Conservation (phyloP, 1,284 basidiomycete species). For the Sutorius eximius region DNA sequence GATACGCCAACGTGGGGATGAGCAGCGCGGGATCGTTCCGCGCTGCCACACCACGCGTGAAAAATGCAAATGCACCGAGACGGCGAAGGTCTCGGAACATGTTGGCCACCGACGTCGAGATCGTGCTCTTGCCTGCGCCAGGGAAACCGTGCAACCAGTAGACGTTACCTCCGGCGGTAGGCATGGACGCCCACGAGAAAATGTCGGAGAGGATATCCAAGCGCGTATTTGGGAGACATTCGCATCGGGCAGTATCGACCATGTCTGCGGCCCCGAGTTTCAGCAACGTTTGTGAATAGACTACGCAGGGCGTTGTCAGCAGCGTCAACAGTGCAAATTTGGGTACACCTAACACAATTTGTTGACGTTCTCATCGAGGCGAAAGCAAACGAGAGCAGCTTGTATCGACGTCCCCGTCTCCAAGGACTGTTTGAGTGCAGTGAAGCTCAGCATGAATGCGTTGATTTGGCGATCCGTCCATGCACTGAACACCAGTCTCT, state of each 20-base stretch:
- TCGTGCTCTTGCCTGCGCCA: slow-evolving; percentile 35
- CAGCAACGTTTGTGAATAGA: slow-evolving; percentile 19
- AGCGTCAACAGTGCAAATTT: background rate
- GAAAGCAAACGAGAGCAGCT: slow-evolving; percentile 27
- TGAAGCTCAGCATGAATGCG: slow-evolving; percentile 26
- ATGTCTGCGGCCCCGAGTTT: slow-evolving; percentile 32
- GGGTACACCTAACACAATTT: slow-evolving; percentile 22
- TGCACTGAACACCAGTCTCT: slow-evolving; percentile 9
- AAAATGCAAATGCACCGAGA: slow-evolving; percentile 36
- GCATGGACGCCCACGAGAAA: slow-evolving; percentile 25
- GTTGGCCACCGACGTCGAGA: slow-evolving; percentile 33
- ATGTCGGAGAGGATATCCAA: slow-evolving; percentile 31
- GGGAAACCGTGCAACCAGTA: slow-evolving; percentile 37
- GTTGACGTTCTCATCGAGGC: slow-evolving; percentile 30
- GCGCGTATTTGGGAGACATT: slow-evolving; percentile 33
- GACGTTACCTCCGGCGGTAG: slow-evolving; percentile 20
- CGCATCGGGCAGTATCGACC: slow-evolving; percentile 26
- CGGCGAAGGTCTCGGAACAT: slow-evolving; percentile 27
- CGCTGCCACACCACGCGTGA: slow-evolving; percentile 27
- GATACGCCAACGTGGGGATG: slow-evolving; percentile 33
- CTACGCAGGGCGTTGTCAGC: slow-evolving; percentile 17
- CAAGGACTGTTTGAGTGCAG: slow-evolving; percentile 27
- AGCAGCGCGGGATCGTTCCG: slow-evolving; percentile 27
- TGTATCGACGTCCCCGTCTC: slow-evolving; percentile 26
- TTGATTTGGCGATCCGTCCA: slow-evolving; percentile 26